These are phyloP conservation scores for Proteromonas lacertae DNA, from an alignment of 352 stramenopile genomes.

Conservation along the genomic window DNA sequence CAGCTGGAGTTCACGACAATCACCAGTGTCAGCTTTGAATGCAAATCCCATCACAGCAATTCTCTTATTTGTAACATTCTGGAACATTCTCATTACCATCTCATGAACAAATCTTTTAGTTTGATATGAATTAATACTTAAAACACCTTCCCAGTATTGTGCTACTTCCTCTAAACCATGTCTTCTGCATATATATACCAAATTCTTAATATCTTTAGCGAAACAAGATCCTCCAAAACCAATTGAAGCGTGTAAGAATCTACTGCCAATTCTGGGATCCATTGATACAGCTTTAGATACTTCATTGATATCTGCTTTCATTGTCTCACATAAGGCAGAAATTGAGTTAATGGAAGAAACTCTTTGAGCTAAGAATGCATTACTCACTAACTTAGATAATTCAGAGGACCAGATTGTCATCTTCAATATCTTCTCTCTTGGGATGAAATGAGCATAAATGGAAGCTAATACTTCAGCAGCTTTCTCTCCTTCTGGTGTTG, in stretches of 20 bases:
- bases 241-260: conserved; percentile 88
- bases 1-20: conserved; percentile 84
- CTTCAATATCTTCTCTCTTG: conserved; percentile 69
- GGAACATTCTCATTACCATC: conserved; percentile 93
- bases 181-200: conserved; percentile 91
- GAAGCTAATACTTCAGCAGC: conserved; percentile 57
- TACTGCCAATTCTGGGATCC: conserved; percentile 79
- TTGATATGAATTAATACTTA: conserved; percentile 98
- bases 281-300: conserved; percentile 79
- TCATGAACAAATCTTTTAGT: conserved; percentile 92
- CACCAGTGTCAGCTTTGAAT: conserved; percentile 99
- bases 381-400: conserved; percentile 94
- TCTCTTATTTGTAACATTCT: conserved; percentile 97
- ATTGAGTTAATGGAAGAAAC: conserved; percentile 99
- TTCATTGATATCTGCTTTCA: conserved; percentile 81
- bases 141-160: conserved; percentile 92
- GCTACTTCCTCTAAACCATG: conserved; percentile 87
- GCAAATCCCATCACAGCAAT: conserved; percentile 94
- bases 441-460: conserved; percentile 91
- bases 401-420: conserved; percentile 99
- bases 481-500: conserved; percentile 22
- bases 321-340: conserved; percentile 89
- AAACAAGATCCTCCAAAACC: conserved; percentile 96
- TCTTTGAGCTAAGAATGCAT: conserved; percentile 91
- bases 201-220: conserved; percentile 97